Conservation (phyloP, 169 alveolate genomes). For the Plasmodium blacklocki region DNA sequence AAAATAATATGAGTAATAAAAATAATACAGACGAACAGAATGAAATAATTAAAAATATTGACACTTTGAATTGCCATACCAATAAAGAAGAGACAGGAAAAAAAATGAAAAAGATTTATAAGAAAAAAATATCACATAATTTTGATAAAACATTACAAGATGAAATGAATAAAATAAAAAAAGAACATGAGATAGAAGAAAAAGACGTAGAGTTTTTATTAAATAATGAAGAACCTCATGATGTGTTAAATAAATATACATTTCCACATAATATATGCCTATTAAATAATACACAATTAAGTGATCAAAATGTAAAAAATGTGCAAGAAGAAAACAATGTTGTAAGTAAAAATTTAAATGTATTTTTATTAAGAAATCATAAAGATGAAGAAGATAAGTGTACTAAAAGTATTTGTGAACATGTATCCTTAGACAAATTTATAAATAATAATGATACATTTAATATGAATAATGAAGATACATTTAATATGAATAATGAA, state of each 20-base stretch:
- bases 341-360: too few species aligned
- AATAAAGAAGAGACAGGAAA: not conserved
- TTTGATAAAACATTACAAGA: too few species aligned
- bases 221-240: not conserved
- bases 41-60: not conserved
- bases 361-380: too few species aligned
- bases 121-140: not conserved
- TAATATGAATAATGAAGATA: too few species aligned
- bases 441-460: too few species aligned
- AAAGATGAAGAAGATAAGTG: too few species aligned
- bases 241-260: constrained; percentile 7
- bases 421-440: too few species aligned
- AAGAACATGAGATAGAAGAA: not conserved
- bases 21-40: not conserved
- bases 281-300: too few species aligned
- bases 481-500: too few species aligned
- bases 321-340: too few species aligned
- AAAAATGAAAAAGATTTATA: not conserved
- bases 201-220: not conserved
- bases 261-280: constrained; percentile 1
- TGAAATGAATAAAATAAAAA: not conserved
- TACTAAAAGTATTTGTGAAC: too few species aligned
- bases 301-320: too few species aligned
- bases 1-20: not conserved
- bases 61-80: not conserved